phyloP scores from a whole-genome alignment of 352 stramenopile species.

The Pseudoperonospora humuli region DNA sequence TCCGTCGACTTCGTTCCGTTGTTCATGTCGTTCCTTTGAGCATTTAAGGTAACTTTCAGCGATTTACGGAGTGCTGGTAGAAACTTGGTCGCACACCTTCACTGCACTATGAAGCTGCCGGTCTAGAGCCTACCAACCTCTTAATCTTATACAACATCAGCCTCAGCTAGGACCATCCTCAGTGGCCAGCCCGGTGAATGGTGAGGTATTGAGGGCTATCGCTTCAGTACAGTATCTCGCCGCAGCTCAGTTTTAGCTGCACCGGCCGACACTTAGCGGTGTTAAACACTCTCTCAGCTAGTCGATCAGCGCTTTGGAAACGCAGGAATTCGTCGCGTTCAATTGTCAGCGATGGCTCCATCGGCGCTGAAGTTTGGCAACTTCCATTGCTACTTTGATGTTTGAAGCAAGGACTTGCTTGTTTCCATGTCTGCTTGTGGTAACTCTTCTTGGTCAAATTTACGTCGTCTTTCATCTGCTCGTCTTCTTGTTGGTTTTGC shows the following conservation, averaged over 20 bases:
- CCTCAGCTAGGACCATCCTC: no score
- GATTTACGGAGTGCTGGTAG: no score
- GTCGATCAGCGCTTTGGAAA: constrained; percentile 4
- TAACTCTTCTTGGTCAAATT: constrained; percentile 1
- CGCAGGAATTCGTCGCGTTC: not conserved
- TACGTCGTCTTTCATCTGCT: not conserved
- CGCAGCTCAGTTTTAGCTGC: constrained; percentile 12
- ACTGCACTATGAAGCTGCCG: no score
- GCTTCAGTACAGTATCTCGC: no score
- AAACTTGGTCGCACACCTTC: no score
- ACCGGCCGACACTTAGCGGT: constrained; percentile 13
- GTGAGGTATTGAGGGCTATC: no score
- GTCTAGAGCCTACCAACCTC: no score
- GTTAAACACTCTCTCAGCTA: constrained; percentile 19
- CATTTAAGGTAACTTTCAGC: no score
- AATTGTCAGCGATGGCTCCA: not conserved
- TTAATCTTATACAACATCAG: no score
- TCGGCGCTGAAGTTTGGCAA: not conserved
- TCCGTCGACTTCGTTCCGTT: no score
- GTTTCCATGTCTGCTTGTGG: constrained; percentile 4
- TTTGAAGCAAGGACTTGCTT: not conserved
- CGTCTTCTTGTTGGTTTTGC: not conserved
- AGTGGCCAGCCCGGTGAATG: no score
- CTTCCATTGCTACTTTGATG: not conserved
- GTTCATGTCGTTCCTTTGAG: no score